phyloP scores from a whole-genome alignment of 768 basidiomycete species.

The Lactarius sp. region DNA sequence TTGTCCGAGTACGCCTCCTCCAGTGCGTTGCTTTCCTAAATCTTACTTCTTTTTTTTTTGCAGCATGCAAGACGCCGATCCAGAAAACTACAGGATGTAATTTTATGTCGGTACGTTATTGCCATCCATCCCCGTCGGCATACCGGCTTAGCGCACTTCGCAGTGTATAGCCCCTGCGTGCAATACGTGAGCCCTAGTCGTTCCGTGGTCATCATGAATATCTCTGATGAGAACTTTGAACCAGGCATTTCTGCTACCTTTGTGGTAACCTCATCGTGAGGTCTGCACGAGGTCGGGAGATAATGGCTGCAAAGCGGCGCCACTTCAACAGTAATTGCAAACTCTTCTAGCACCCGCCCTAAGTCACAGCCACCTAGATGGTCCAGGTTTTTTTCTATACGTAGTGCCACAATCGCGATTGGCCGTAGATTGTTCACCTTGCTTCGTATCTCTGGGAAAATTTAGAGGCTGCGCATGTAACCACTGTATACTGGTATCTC shows the following conservation, averaged over 20 bases:
- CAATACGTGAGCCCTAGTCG: conserved; percentile 36
- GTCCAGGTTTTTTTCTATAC: neutral
- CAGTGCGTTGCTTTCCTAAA: neutral
- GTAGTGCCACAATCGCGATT: neutral
- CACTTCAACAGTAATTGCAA: conserved; percentile 35
- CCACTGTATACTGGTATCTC: neutral
- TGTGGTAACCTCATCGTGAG: conserved; percentile 47
- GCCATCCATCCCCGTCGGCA: neutral
- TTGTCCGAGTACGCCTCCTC: conserved; percentile 30
- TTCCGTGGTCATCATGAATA: neutral
- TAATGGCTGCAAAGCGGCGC: conserved; percentile 29
- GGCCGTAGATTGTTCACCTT: neutral
- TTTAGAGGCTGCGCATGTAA: neutral
- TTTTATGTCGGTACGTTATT: conserved; percentile 49
- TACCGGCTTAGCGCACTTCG: neutral
- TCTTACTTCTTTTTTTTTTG: neutral
- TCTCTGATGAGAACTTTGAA: neutral
- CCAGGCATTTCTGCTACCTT: conserved; percentile 48
- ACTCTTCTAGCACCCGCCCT: conserved; percentile 32
- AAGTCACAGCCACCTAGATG: neutral
- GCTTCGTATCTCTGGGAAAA: neutral
- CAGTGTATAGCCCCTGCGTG: conserved; percentile 55
- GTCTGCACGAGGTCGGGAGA: conserved; percentile 35
- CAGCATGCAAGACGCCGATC: conserved; percentile 48
- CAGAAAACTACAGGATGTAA: conserved; percentile 51